Base-by-base conservation (phyloP, 1,284 basidiomycete species). In the Sanghuangporus baumii region DNA sequence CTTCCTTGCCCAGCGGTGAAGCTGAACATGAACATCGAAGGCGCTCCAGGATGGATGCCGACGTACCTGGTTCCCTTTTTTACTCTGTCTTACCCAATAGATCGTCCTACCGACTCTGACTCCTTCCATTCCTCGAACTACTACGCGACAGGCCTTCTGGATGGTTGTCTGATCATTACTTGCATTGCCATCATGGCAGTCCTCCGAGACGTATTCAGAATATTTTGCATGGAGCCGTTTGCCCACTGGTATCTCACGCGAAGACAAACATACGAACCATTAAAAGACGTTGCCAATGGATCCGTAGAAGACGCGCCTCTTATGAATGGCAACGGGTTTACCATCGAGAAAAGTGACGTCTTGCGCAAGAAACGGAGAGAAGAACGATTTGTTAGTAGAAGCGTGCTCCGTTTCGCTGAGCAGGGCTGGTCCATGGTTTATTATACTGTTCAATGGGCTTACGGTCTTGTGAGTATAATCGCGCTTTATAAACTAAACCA, bases 351-450 rank as follows among this genome's bases (percentile, higher is more conserved):
- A 54, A 60, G 52, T 31, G 58, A 51, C 23, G 60, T 64, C 55
- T 66, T 37, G 54, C 50, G 61, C 67, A 68, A 60, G 63, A 64
- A 18, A 65, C 69, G 38, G 64, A 56, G 34, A 65, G 82, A 89
- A 68, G 75, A 79, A 9, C 81, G 78, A 51, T 80, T 77, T 66
- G 76, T 91, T 65, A 83, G 88, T 60, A 83, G 90, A 71, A 88
- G 85, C 66, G 86, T 94, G 50, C 74, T 91, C 55, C 81, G 96
- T 65, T 98, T 98, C 71, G 93, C 94, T 3, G 96, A 98, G 75
- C 96, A 99, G 76, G 91, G 93, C 58, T 99, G 94, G 93, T 86
- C 86, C 50, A 80, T 89, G 57, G 74, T 91, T 52, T 98, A 96
- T 76, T 96, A 93, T 73, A 76, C 83, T 41, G 68, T 84, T 6